Conservation (phyloP, 208 protist species). For the Angomonas deanei region DNA sequence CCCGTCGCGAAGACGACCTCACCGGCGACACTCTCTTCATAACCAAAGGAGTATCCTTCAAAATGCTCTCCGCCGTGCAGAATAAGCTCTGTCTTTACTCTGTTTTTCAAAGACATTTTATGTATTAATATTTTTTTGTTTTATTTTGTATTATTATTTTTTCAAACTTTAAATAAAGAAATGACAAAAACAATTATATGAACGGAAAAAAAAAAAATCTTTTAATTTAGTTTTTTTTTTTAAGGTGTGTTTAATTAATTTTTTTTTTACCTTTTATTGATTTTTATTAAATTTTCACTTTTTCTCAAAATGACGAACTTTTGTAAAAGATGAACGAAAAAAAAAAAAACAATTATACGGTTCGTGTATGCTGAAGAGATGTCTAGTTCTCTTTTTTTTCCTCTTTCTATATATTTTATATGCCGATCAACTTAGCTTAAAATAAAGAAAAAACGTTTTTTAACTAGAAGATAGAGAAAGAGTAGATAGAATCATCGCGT, state of each 20-base stretch:
- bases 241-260: neutral
- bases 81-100: conserved; percentile 73
- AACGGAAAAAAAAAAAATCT: conserved; percentile 4
- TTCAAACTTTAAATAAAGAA: too few relatives aligned
- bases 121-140: neutral
- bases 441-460: conserved; percentile 12
- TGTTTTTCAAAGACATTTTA: conserved; percentile 14
- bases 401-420: neutral
- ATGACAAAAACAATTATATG: neutral
- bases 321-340: conserved; percentile 8
- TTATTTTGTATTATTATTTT: neutral
- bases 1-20: conserved; percentile 93
- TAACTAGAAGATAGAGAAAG: neutral
- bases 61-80: conserved; percentile 93
- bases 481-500: conserved; percentile 2
- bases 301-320: neutral
- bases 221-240: neutral
- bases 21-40: conserved; percentile 82
- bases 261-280: conserved; percentile 8
- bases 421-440: too few relatives aligned
- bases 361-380: neutral
- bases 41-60: conserved; percentile 94
- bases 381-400: neutral
- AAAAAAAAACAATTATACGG: conserved; percentile 10
- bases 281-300: conserved; percentile 11